Conservation (phyloP, 2,329 filamentous ascomycete genomes). For the Trichophyton simii region DNA sequence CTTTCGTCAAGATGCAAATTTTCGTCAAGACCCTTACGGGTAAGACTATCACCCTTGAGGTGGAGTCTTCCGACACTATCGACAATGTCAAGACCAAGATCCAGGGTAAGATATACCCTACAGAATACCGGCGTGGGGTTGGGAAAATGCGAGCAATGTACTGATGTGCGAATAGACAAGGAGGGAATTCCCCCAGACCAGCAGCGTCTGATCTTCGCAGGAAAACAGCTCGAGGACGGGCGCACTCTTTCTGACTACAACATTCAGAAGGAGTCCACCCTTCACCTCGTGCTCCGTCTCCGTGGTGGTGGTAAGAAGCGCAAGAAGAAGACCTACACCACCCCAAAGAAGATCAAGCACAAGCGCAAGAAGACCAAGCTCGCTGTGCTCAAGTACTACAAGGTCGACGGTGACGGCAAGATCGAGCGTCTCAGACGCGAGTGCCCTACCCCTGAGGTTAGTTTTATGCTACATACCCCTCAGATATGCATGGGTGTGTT, state of each 20-base stretch:
- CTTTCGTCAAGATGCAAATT: constrained; percentile 40
- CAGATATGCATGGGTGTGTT: no score
- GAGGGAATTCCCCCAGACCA: constrained; percentile 98
- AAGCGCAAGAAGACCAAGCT: constrained; percentile 99
- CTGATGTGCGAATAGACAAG: constrained; percentile 64
- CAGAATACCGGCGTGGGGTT: no score
- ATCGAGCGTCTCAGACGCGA: constrained; percentile 98
- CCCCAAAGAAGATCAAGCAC: constrained; percentile 99
- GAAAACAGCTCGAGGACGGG: constrained; percentile 99
- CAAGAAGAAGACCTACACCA: constrained; percentile 99
- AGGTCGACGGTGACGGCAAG: constrained; percentile 99
- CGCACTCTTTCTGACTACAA: constrained; percentile 99
- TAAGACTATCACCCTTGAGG: constrained; percentile 99
- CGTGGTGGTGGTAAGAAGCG: constrained; percentile 99
- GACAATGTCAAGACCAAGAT: constrained; percentile 99
- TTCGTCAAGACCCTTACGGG: constrained; percentile 70
- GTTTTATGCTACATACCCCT: constrained; percentile 24
- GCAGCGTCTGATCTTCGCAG: constrained; percentile 98
- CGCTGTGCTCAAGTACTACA: constrained; percentile 99
- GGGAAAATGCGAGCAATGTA: no score
- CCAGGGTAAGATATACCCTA: constrained; percentile 41
- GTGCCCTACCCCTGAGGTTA: constrained; percentile 81
- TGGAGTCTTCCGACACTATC: constrained; percentile 98
- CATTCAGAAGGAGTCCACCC: constrained; percentile 99
- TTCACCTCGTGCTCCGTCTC: constrained; percentile 94